Conservation (phyloP, 176 grass and related monocot genomes). For the Raddia distichophylla region DNA sequence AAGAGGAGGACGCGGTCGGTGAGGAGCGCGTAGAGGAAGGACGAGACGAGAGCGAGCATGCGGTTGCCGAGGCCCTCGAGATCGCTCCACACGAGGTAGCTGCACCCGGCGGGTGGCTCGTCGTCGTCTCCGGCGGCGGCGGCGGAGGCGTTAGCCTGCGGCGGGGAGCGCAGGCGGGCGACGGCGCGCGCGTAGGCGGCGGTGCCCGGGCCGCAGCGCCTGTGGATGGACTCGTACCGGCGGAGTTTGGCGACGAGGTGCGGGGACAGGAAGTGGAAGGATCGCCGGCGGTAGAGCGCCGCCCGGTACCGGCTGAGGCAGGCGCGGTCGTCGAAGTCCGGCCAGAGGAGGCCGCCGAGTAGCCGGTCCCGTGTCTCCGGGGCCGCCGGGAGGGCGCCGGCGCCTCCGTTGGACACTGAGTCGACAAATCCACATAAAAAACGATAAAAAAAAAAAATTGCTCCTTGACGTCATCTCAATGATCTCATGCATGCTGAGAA, state of each 20-base stretch:
- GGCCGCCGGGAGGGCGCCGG: neutral
- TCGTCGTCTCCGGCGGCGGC: neutral
- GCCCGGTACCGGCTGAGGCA: slow-evolving; percentile 75
- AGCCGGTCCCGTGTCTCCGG: slow-evolving; percentile 47
- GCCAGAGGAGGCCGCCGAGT: slow-evolving; percentile 69
- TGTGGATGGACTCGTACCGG: slow-evolving; percentile 63
- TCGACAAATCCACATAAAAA: too few relatives aligned
- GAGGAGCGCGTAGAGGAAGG: slow-evolving; percentile 74
- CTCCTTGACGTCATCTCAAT: too few relatives aligned
- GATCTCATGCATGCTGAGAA: neutral
- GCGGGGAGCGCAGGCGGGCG: slow-evolving; percentile 31
- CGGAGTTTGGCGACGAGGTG: slow-evolving; percentile 55
- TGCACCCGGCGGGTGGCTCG: slow-evolving; percentile 27
- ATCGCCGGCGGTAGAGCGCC: slow-evolving; percentile 41
- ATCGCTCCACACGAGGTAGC: slow-evolving; percentile 60
- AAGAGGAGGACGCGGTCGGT: slow-evolving; percentile 54
- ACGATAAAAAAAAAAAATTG: too few relatives aligned
- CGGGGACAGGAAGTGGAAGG: slow-evolving; percentile 42
- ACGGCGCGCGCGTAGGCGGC: slow-evolving; percentile 43
- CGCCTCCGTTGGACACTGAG: slow-evolving; percentile 30
- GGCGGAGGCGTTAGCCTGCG: neutral
- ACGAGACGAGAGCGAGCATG: slow-evolving; percentile 47
- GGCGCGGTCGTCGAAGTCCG: slow-evolving; percentile 49
- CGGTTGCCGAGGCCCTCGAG: slow-evolving; percentile 59
- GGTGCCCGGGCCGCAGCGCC: slow-evolving; percentile 52